A percentile compares a stretch with the other conserved stretches of the same genome.
Evolutionary conservation across 257 asterid genomes (phyloP).

Genomic region (Solanum tarapatanum): DNA sequence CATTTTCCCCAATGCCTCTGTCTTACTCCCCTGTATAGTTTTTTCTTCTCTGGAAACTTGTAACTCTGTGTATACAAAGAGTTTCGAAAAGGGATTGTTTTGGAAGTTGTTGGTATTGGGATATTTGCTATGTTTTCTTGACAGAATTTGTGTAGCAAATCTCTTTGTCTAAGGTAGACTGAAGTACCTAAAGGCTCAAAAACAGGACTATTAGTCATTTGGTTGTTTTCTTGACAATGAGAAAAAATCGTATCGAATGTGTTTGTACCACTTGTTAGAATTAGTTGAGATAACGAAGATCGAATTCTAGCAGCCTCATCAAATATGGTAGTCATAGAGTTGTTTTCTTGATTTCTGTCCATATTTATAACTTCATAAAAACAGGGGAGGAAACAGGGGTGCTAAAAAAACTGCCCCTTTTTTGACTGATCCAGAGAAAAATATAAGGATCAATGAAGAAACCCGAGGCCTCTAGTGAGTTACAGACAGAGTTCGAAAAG

Average conservation of each 20-base stretch:
- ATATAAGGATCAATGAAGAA: constrained; percentile 15
- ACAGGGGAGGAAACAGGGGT: neutral
- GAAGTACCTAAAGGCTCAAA: constrained; percentile 57
- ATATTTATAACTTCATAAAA: constrained; percentile 15
- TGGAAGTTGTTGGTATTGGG: neutral
- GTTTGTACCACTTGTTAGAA: constrained; percentile 51
- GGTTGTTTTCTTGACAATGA: constrained; percentile 24
- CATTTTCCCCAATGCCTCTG: constrained; percentile 99
- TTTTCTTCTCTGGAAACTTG: constrained; percentile 46
- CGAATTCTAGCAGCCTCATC: constrained; percentile 31
- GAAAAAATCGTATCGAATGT: constrained; percentile 78
- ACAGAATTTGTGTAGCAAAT: constrained; percentile 43
- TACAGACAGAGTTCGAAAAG: neutral
- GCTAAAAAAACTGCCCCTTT: neutral
- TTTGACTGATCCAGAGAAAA: constrained; percentile 2
- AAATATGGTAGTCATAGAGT: neutral
- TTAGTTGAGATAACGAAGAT: constrained; percentile 47
- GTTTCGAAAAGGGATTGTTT: constrained; percentile 7
- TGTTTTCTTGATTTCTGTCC: constrained; percentile 26
- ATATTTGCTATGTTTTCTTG: constrained; percentile 18
- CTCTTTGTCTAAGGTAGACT: constrained; percentile 56
- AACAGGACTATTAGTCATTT: neutral
- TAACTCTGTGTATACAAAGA: constrained; percentile 18
- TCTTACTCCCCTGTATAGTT: constrained; percentile 87
- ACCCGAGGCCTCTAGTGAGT: neutral